phyloP scores from a whole-genome alignment of 164 flowering plant species.

The Vitis rupestris region DNA sequence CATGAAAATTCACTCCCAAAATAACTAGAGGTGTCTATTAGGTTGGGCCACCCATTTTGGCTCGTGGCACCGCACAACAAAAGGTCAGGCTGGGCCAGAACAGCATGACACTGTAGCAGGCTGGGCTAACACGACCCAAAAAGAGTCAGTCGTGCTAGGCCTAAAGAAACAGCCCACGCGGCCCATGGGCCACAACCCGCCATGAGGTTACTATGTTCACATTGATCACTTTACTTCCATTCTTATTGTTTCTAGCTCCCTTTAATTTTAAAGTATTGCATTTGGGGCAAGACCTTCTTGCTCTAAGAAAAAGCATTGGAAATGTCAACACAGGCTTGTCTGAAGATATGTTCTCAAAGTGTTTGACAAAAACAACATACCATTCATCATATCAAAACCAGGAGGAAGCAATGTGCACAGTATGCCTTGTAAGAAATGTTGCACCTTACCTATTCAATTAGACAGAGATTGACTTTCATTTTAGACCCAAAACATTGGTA shows the following conservation, averaged over 20 bases:
- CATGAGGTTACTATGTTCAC: slow-evolving; percentile 18
- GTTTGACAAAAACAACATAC: slow-evolving; percentile 22
- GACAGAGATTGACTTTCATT: too few species aligned
- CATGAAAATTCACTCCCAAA: too few species aligned
- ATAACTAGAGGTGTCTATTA: too few species aligned
- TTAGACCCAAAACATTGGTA: not conserved
- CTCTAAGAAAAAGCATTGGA: slow-evolving; percentile 42
- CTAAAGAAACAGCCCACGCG: too few species aligned
- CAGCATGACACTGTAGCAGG: too few species aligned
- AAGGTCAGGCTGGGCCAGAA: too few species aligned
- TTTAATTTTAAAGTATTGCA: not conserved
- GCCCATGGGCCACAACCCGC: too few species aligned
- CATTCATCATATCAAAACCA: slow-evolving; percentile 16
- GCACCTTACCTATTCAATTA: too few species aligned
- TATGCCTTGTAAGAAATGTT: slow-evolving; percentile 31
- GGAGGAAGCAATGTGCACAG: slow-evolving; percentile 27
- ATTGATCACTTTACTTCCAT: not conserved
- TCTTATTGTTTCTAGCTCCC: not conserved
- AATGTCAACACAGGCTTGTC: slow-evolving; percentile 36
- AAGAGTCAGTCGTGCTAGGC: too few species aligned
- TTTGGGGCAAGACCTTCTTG: slow-evolving; percentile 30
- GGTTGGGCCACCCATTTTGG: too few species aligned
- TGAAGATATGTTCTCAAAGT: slow-evolving; percentile 22
- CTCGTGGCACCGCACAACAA: too few species aligned
- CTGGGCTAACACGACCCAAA: too few species aligned